A percentile compares a stretch with the other conserved stretches of the same genome.
These are phyloP conservation scores for Cyclotella sp. DNA, from an alignment of 108 stramenopile genomes.

Conservation along the genomic window DNA sequence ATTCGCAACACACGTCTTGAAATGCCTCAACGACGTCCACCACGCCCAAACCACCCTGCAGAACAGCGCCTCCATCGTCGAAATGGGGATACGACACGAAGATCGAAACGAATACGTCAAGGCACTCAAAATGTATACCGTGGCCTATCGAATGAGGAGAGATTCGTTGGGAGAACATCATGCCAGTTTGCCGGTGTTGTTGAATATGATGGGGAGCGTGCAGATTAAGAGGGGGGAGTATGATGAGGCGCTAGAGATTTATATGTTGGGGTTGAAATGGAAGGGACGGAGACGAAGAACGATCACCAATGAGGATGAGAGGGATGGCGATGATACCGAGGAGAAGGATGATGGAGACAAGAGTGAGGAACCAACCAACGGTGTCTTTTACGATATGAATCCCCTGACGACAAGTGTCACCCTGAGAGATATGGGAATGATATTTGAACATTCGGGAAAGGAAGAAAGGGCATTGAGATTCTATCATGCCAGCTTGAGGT, in stretches of 20 bases:
- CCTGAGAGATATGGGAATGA: constrained; percentile 84
- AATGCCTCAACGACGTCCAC: constrained; percentile 70
- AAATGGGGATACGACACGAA: constrained; percentile 84
- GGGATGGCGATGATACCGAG: not conserved
- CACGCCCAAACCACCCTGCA: constrained; percentile 66
- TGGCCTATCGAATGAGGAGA: constrained; percentile 85
- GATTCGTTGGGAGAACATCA: constrained; percentile 74
- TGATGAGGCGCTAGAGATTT: constrained; percentile 82
- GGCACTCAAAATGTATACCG: constrained; percentile 86
- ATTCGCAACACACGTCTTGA: constrained; percentile 53
- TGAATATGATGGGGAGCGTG: constrained; percentile 86
- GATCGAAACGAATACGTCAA: constrained; percentile 59
- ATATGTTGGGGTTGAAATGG: constrained; percentile 71
- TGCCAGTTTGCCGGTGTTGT: constrained; percentile 71
- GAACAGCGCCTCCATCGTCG: constrained; percentile 83
- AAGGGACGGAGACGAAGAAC: constrained; percentile 12
- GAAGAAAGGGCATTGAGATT: constrained; percentile 73
- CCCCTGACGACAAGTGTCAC: constrained; percentile 70
- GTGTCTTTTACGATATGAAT: constrained; percentile 32
- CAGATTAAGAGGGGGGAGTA: constrained; percentile 81
- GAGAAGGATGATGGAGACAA: too few relatives aligned
- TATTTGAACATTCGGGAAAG: constrained; percentile 72
- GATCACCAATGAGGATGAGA: too few relatives aligned
- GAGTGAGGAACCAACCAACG: too few relatives aligned
- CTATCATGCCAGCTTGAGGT: constrained; percentile 85